Base-by-base conservation (phyloP, 495 filamentous ascomycete genomes). In the Daldinia loculata region DNA sequence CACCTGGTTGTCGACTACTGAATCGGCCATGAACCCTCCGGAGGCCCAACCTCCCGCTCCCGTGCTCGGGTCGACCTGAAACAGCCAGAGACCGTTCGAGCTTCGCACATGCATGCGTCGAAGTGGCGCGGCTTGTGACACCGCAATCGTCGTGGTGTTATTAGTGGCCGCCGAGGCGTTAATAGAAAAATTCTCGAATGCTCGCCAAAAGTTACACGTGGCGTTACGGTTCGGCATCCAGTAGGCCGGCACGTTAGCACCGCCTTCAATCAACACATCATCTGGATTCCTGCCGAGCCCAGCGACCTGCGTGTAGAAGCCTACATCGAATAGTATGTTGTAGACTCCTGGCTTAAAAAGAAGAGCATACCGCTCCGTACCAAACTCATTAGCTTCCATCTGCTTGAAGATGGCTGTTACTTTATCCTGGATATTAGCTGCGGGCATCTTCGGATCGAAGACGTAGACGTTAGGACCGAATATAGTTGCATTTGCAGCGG, bases 331-430 rank as follows among this genome's bases (percentile, higher is more conserved):
- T 45, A 78, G 67, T 11, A 78, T 61, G 32, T 73, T 66, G 56
- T 78, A 78, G 26, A 57, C 69, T 0, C 76, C 76, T 1, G 76
- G 76, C 30, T 72, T 73, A 36, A 78, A 78, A 11, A 78, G 71
- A 27, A 78, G 59, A 4, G 76, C 76, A 41, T 78, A 78, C 1
- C 76, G 63, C 26, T 76, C 74, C 8, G 63, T 14, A 2, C 74
- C 74, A 11, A 78, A 78, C 56, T 78, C 76, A 17, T 78, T 78
- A n/a, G 71, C 71, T 45, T 78, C 76, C 76, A 78, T 78, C 64
- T 73, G 66, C n/a, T 69, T 69, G 61, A 78, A 78, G 9, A 78
- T 66, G n/a, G 56, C 34, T 7, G 66, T 74, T 30, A 57, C 63
- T 48, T 63, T 74, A 14, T 61, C 65, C 32, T 78, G 76, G 17